Base-by-base conservation (phyloP, 73 alveolate genomes). In the Paraurostyla sp. region DNA sequence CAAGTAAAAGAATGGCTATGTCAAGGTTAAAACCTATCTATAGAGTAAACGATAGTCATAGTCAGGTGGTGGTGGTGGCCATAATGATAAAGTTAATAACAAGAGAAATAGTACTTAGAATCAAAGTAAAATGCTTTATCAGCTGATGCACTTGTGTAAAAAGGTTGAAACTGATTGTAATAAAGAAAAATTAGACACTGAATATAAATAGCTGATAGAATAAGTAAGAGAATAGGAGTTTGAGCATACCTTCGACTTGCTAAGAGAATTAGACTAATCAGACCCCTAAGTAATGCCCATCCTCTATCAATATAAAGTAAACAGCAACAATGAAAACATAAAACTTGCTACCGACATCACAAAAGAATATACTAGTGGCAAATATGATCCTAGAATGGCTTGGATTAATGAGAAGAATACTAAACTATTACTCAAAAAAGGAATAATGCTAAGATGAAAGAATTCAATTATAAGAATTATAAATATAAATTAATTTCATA, bases 331-430 rank as follows among this genome's bases (percentile, higher is more conserved):
- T 73, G 86, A 73, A 11, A 73, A 49, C 33, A 35, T 73, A 23
- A 73, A 45, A 45, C 22, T 73, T 16, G 86, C 86, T 2, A 7
- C 25, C 42, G 80, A 62, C 9, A 22, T 62, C 4, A 33, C 80
- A 6, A 62, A 62, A 36, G 80, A 62, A 15, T 62, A 62, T 27
- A 16, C 46, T 25, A 2, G 11, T 6, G 80, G 80, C 3, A 62
- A 62, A 50, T n/a, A n/a, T 7, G 80, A 62, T 62, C 80, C 80
- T 16, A 62, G 51, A 62, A 62, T 62, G 46, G 80, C 80, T 20
- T 52, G 69, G 69, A 52, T 52, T 18, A 52, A 20, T 9, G 69
- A 52, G 69, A 52, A 52, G 33, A 52, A 52, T 52, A 52, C 69
- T 52, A 52, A 52, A 52, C 23, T 35, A 18, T 35, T 52, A 6